These are phyloP conservation scores for Pyrus communis DNA, from an alignment of 306 rosid genomes.

Conservation along the genomic window DNA sequence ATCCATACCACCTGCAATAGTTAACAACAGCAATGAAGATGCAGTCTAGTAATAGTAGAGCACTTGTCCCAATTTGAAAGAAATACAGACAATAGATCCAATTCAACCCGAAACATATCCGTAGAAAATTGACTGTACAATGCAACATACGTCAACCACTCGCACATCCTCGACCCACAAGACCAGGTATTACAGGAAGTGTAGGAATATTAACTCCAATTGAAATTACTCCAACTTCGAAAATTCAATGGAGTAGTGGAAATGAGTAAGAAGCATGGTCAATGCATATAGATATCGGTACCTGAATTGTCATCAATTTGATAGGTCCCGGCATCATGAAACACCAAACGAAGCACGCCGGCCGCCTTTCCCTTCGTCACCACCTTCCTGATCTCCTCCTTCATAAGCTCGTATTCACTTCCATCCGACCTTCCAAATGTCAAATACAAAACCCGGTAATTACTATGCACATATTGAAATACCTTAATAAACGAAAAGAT, in stretches of 20 bases:
- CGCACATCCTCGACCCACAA: background rate
- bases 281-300: background rate
- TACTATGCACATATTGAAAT: background rate
- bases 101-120: background rate
- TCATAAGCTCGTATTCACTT: constrained; percentile 42
- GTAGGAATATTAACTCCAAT: background rate
- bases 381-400: constrained; percentile 63
- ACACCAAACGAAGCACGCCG: constrained; percentile 84
- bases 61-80: background rate
- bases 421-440: constrained; percentile 37
- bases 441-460: background rate
- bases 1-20: constrained; percentile 86
- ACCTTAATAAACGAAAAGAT: background rate
- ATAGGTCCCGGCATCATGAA: constrained; percentile 93
- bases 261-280: background rate
- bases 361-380: constrained; percentile 71
- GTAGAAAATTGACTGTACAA: background rate
- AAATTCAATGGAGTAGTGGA: background rate
- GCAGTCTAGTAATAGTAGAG: background rate
- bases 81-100: background rate
- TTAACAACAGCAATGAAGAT: constrained; percentile 20
- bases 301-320: constrained; percentile 59
- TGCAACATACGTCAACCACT: background rate
- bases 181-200: background rate
- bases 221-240: background rate